Conservation (phyloP, 805 yeast genomes). For the Naumovozyma castellii region DNA sequence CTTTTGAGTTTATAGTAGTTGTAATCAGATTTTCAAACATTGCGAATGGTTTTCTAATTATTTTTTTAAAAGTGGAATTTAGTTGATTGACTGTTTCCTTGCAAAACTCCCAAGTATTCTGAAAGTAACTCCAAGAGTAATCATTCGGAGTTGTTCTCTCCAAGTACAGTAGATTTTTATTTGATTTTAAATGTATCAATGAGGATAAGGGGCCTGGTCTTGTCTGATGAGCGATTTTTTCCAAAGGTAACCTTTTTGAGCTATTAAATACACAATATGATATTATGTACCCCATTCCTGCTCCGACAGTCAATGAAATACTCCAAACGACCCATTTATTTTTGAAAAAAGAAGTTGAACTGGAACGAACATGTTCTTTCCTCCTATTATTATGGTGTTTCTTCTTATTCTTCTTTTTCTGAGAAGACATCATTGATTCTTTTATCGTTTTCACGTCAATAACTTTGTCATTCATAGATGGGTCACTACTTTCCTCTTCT, state of each 20-base stretch:
- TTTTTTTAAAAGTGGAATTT: not conserved
- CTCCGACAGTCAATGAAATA: constrained; percentile 23
- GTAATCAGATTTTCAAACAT: not conserved
- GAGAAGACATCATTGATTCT: not conserved
- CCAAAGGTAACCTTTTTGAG: not conserved
- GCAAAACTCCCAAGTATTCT: not conserved
- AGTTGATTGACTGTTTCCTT: not conserved
- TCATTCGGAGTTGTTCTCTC: not conserved
- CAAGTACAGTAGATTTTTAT: too few species aligned
- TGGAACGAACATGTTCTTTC: not conserved
- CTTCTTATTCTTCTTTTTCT: constrained; percentile 1
- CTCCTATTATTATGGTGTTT: not conserved
- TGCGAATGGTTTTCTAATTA: not conserved
- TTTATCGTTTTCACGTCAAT: not conserved
- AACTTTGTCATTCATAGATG: not conserved
- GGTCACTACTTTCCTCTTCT: not conserved
- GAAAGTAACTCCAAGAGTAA: not conserved
- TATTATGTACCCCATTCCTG: constrained; percentile 26
- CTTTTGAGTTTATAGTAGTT: not conserved
- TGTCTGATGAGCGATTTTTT: not conserved
- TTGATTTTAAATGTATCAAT: not conserved
- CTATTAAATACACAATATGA: constrained; percentile 7
- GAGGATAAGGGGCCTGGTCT: not conserved
- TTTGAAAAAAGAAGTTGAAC: not conserved
- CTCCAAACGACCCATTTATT: constrained; percentile 17